Evolutionary conservation across 768 basidiomycete species (phyloP).

Genomic region (Kondoa malvinella): DNA sequence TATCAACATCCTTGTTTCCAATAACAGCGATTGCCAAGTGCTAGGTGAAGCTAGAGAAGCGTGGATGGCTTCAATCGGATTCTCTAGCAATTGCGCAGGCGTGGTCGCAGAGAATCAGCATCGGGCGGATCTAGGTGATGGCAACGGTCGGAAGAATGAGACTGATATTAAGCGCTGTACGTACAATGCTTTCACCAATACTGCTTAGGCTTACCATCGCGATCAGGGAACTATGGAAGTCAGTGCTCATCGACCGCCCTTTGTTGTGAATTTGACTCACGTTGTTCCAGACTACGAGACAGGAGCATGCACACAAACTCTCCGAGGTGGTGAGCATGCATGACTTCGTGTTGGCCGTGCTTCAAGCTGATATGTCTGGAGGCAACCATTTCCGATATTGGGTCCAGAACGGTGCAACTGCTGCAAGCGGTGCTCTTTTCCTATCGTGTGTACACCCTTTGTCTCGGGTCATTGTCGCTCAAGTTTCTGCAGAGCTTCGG

Average conservation of each 20-base stretch:
- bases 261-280: too few relatives aligned
- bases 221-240: too few relatives aligned
- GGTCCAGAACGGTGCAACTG: constrained; percentile 1
- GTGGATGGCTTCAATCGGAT: constrained; percentile 40
- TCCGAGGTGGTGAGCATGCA: too few relatives aligned
- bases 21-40: constrained; percentile 52
- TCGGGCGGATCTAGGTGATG: constrained; percentile 2
- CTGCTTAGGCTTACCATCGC: too few relatives aligned
- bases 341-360: too few relatives aligned
- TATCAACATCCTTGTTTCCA: constrained; percentile 62
- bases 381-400: constrained; percentile 12
- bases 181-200: too few relatives aligned
- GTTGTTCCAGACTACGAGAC: neutral
- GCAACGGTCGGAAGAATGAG: neutral
- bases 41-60: constrained; percentile 26
- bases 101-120: constrained; percentile 38
- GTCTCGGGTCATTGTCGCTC: too few relatives aligned
- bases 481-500: neutral
- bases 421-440: constrained; percentile 4
- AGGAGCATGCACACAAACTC: constrained; percentile 3
- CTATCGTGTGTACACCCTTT: neutral
- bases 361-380: too few relatives aligned
- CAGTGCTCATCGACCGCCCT: too few relatives aligned
- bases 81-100: constrained; percentile 48
- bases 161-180: neutral